Percentiles rank a stretch among this genome's conserved stretches.
These are phyloP conservation scores for Auxenochlorella pyrenoidosa DNA, from an alignment of 139 green algal genomes.

Conservation along the genomic window DNA sequence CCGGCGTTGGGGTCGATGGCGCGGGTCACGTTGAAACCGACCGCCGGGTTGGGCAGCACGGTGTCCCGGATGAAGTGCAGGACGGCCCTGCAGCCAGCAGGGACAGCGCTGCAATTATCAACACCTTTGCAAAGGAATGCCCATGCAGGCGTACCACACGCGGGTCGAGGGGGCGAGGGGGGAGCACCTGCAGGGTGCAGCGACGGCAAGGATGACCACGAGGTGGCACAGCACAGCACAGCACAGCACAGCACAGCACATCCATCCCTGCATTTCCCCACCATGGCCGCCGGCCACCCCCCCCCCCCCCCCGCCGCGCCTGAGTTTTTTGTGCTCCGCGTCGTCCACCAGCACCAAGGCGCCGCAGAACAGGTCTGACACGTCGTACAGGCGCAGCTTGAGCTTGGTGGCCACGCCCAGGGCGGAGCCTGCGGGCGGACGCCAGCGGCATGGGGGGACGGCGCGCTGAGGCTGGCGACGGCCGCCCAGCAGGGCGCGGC, in stretches of 20 bases:
- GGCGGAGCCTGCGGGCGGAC: background rate
- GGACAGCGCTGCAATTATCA: no score
- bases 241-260: background rate
- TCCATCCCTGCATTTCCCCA: background rate
- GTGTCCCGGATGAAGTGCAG: conserved; percentile 12
- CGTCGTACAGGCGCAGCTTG: conserved; percentile 32
- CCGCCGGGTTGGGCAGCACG: background rate
- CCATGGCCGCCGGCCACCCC: background rate
- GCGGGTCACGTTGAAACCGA: conserved; percentile 3
- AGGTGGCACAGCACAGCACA: background rate
- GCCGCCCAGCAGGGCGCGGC: no score
- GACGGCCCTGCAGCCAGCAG: background rate
- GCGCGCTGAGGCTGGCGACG: no score
- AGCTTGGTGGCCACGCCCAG: conserved; percentile 30
- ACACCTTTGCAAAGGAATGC: background rate
- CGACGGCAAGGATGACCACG: no score
- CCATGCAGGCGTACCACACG: background rate
- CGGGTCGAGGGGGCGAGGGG: background rate
- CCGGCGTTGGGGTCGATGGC: background rate
- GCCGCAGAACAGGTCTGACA: background rate
- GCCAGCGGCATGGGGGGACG: no score
- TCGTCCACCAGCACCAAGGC: background rate
- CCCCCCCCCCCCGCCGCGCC: background rate
- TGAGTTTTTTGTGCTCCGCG: conserved; percentile 8
- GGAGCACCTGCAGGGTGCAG: no score